Conservation (phyloP, 371 early-diverging fungal genomes). For the Mucor racemosus region DNA sequence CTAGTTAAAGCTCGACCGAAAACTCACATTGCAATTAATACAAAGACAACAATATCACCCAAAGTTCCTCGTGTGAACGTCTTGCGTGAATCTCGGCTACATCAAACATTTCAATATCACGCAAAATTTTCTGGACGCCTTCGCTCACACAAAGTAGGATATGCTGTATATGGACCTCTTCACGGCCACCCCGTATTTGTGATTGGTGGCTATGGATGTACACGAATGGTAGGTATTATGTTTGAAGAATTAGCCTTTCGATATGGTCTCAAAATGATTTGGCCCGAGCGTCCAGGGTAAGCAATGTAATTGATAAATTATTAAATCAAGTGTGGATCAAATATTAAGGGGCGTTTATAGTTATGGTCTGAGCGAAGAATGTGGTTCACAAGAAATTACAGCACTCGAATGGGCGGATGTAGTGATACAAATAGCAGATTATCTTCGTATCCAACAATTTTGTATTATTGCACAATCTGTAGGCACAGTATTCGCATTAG, state of each 20-base stretch:
- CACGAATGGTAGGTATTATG: conserved; percentile 55
- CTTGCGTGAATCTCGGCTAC: conserved; percentile 42
- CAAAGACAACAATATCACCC: not conserved
- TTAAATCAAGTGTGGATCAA: not conserved
- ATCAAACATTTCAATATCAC: conserved; percentile 48
- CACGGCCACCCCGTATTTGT: conserved; percentile 47
- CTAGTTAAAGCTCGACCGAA: conserved; percentile 4
- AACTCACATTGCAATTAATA: not conserved
- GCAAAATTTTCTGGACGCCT: conserved; percentile 23
- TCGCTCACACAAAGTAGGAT: conserved; percentile 45
- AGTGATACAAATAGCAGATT: conserved; percentile 47
- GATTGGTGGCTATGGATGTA: conserved; percentile 56
- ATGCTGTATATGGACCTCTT: conserved; percentile 50
- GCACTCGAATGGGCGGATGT: conserved; percentile 57
- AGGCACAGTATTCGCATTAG: conserved; percentile 53
- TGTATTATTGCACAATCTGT: conserved; percentile 57
- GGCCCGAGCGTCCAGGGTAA: conserved; percentile 62
- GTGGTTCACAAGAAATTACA: conserved; percentile 40
- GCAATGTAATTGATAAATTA: not conserved
- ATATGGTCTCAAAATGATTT: conserved; percentile 44
- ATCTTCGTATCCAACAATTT: conserved; percentile 37
- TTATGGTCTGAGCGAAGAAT: conserved; percentile 54
- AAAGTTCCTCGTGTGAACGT: conserved; percentile 33
- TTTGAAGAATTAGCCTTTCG: conserved; percentile 51
- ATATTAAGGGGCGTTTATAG: conserved; percentile 14